Evolutionary conservation across 139 green algal genomes (phyloP), one percentile per base, ranked within the genome.

Genomic region (Tetradesmus obliquus): DNA sequence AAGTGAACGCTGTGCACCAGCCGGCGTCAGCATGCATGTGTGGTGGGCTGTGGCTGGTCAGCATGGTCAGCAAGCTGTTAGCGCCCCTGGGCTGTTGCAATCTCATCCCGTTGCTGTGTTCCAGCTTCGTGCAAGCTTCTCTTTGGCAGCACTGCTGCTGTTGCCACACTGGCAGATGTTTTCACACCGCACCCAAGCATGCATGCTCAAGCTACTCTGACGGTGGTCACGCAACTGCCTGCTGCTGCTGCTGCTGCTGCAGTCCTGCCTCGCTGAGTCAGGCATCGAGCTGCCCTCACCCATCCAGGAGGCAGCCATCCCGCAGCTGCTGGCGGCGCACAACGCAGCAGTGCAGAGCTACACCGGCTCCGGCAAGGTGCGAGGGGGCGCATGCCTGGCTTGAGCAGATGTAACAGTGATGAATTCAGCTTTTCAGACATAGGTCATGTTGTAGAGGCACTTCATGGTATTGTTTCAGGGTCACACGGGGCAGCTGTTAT

Each of bases 321-420:
- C 97, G 0, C 6, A 54, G 3, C 83, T 99, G 0, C 89, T 99
- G 24, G 13, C 24, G 0, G 96, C 96, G 6, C 58, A 84, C 5
- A 97, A 98, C 83, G 90, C 95, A 6, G 97, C 97, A 10, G 89
- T 99, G 10, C 97, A 99, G 86, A 97, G 94, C 66, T 98, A 97
- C 95, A 99, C 98, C 13, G 98, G 98, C 12, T 98, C 96, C 62
- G 98, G 98, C 57, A 99, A 99, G 95, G 96, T 97, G 66, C 60
- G 93, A 20, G 12, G 66, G 24, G 71, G 13, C 12, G 17, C 71
- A 79, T 79, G 8, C 13, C 20, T 20, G 51, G 54, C 55, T 20
- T 45, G 32, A 22, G 32, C 32, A 45, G 32, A 45, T 45, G 32
- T 45, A 45, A 45, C 32, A 45, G 32, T 45, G 32, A 45, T 45